Percentiles rank a stretch among this genome's conserved stretches.
phyloP scores from a whole-genome alignment of 1,284 basidiomycete species.

The Moniliophthora roreri region DNA sequence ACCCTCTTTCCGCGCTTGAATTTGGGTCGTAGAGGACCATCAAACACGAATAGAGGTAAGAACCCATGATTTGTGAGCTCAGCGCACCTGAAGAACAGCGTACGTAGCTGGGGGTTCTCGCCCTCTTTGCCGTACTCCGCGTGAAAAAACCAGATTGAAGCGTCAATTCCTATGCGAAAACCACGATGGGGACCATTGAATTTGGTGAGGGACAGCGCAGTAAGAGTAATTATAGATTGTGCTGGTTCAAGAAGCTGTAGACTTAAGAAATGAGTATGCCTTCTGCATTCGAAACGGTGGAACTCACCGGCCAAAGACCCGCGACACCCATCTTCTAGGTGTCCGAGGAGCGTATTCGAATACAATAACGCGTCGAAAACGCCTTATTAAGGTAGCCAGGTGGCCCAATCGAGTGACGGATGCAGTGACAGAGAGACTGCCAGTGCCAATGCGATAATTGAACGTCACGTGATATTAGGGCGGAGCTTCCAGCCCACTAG shows the following conservation, averaged over 20 bases:
- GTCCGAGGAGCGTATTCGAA: no score
- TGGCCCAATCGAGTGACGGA: no score
- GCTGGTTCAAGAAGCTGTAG: conserved; percentile 63
- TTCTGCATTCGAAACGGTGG: not conserved
- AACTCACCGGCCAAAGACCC: conserved; percentile 42
- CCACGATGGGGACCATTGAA: conserved; percentile 68
- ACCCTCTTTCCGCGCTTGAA: conserved; percentile 82
- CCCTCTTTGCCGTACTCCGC: conserved; percentile 73
- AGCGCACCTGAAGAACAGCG: conserved; percentile 74
- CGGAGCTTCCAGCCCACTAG: no score
- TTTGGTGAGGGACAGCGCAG: conserved; percentile 66
- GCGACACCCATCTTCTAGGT: conserved; percentile 42
- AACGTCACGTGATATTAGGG: no score
- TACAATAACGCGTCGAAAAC: no score
- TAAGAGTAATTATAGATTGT: conserved; percentile 61
- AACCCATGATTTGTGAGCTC: conserved; percentile 78
- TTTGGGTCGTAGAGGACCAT: conserved; percentile 83
- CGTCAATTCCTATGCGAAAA: conserved; percentile 75
- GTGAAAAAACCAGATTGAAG: conserved; percentile 83
- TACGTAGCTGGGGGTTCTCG: conserved; percentile 76
- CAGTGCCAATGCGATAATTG: no score
- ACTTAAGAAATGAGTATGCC: not conserved
- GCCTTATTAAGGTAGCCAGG: no score
- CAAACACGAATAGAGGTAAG: conserved; percentile 91
- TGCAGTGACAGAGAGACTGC: no score